A percentile compares a stretch with the other conserved stretches of the same genome.
Conservation (phyloP, 2,329 filamentous ascomycete genomes). For the Eutypa lata region DNA sequence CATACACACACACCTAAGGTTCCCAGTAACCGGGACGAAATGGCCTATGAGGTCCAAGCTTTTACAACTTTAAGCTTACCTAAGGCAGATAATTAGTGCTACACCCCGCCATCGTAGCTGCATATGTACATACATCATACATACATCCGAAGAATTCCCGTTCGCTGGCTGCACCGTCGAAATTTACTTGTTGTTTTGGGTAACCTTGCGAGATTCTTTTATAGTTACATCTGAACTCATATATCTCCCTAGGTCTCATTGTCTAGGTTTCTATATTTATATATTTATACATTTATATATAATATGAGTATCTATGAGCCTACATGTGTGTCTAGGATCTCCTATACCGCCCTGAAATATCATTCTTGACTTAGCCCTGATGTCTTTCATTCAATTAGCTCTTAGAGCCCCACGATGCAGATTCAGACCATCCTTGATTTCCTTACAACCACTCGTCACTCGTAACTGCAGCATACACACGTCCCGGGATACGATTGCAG, state of each 20-base stretch:
- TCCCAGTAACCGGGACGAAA: not conserved
- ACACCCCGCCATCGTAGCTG: not conserved
- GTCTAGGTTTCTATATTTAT: too few species aligned
- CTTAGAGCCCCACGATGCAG: conserved; percentile 18
- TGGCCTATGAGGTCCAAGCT: not conserved
- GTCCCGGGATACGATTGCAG: conserved; percentile 47
- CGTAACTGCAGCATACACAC: conserved; percentile 24
- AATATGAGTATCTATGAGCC: not conserved
- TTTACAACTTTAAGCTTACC: not conserved
- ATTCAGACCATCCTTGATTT: conserved; percentile 5
- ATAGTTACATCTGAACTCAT: not conserved
- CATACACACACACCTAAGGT: not conserved
- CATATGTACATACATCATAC: too few species aligned
- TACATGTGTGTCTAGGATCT: not conserved
- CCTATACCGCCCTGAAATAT: too few species aligned
- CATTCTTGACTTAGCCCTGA: not conserved
- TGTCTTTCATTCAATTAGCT: conserved; percentile 14
- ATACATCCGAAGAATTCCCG: too few species aligned
- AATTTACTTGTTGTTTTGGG: too few species aligned
- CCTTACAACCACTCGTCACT: conserved; percentile 5
- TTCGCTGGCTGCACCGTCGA: too few species aligned
- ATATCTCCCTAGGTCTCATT: not conserved
- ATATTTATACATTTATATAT: not conserved
- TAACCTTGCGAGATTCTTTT: too few species aligned
- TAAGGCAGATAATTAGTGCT: not conserved